A percentile compares a stretch with the other conserved stretches of the same genome.
These are phyloP conservation scores for Amanita pseudoporphyria DNA, from an alignment of 768 basidiomycete genomes.

Conservation along the genomic window DNA sequence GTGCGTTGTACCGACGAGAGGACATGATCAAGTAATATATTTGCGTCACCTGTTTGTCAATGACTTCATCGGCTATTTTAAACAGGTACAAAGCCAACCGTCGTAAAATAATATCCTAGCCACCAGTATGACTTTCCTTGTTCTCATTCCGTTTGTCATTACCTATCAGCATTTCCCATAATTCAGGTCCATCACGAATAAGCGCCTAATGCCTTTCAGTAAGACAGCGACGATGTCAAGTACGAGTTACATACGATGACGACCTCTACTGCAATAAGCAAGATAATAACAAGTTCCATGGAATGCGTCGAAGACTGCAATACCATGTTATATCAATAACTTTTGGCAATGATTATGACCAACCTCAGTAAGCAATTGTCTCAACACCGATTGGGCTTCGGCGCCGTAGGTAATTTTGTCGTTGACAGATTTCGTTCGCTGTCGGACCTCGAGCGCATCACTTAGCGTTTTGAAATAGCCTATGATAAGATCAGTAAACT, in stretches of 20 bases:
- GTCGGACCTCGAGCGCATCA: constrained; percentile 77
- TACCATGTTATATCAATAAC: constrained; percentile 6
- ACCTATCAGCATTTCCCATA: constrained; percentile 48
- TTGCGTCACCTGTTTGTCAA: background rate
- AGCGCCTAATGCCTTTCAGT: constrained; percentile 38
- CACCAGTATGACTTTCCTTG: background rate
- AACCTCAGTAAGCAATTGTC: constrained; percentile 85
- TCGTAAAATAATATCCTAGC: background rate
- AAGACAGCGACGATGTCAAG: constrained; percentile 1
- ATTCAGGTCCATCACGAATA: constrained; percentile 70
- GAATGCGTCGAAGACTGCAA: constrained; percentile 75
- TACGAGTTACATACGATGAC: constrained; percentile 52
- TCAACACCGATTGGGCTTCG: constrained; percentile 82
- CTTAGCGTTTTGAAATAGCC: constrained; percentile 81
- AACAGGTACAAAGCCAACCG: background rate
- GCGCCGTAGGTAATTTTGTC: constrained; percentile 90
- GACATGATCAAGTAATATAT: background rate
- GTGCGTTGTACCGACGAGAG: background rate
- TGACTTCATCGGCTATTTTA: background rate
- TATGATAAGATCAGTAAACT: constrained; percentile 16
- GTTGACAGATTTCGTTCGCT: constrained; percentile 73
- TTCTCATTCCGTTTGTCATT: constrained; percentile 17
- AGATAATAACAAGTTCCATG: constrained; percentile 94
- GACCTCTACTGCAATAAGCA: constrained; percentile 92
- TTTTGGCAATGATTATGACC: constrained; percentile 1